Percentiles rank a stretch among this genome's conserved stretches.
These are phyloP conservation scores for Chenopodium suecicum DNA, from an alignment of 148 eudicot species.

Conservation along the genomic window DNA sequence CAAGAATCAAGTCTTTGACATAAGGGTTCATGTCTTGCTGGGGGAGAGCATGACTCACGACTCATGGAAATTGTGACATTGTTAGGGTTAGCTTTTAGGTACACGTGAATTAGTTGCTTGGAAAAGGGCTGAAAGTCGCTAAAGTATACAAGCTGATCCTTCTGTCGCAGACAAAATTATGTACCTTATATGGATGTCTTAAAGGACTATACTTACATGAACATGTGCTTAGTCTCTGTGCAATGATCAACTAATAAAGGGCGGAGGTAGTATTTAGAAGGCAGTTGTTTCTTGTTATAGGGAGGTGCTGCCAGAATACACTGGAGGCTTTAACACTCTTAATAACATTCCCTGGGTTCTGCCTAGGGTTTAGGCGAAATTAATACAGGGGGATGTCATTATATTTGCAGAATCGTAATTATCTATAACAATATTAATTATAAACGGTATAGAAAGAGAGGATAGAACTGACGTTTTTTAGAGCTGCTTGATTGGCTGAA, in stretches of 20 bases:
- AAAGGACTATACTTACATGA: not conserved
- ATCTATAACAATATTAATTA: too few species aligned
- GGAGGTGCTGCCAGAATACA: not conserved
- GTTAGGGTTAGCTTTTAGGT: not conserved
- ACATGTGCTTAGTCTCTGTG: not conserved
- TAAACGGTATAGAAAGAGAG: too few species aligned
- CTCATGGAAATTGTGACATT: not conserved
- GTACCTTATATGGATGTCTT: not conserved
- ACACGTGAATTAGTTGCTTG: not conserved
- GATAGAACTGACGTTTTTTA: too few species aligned
- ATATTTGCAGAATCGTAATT: too few species aligned
- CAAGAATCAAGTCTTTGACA: not conserved
- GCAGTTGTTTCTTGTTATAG: not conserved
- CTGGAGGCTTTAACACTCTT: not conserved
- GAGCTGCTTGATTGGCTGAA: too few species aligned
- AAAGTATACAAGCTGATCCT: not conserved
- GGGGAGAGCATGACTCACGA: not conserved
- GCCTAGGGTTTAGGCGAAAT: not conserved
- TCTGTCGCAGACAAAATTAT: not conserved
- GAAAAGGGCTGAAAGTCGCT: not conserved
- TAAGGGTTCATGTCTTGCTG: not conserved
- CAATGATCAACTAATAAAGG: not conserved
- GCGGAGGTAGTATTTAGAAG: not conserved
- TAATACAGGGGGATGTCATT: too few species aligned
- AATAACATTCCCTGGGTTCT: not conserved